Conservation (phyloP, 2,329 filamentous ascomycete genomes). For the Pseudogymnoascus sp. region DNA sequence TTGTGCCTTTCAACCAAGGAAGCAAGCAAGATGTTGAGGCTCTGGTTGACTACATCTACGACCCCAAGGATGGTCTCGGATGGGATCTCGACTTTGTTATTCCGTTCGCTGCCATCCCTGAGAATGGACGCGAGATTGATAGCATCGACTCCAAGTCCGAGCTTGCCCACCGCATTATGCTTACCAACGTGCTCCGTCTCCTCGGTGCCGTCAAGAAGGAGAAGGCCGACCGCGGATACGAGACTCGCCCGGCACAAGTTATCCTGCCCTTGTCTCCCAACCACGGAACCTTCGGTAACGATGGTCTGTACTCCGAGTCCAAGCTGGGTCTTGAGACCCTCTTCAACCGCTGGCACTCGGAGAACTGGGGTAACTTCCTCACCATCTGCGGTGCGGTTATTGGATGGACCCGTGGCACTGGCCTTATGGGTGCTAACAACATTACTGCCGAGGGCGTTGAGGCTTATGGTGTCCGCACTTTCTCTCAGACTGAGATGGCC, state of each 20-base stretch:
- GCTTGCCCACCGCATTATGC: constrained; percentile 96
- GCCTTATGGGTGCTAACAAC: constrained; percentile 97
- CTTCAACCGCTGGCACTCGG: constrained; percentile 97
- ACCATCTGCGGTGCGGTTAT: constrained; percentile 98
- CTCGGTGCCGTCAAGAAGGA: constrained; percentile 85
- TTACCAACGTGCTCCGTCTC: constrained; percentile 91
- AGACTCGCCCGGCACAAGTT: constrained; percentile 93
- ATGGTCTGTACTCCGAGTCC: constrained; percentile 96
- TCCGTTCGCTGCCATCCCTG: constrained; percentile 93
- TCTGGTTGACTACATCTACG: constrained; percentile 92
- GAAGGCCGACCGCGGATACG: constrained; percentile 79
- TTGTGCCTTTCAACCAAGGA: constrained; percentile 97
- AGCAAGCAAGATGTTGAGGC: constrained; percentile 97
- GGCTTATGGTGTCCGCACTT: constrained; percentile 92
- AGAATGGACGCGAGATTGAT: constrained; percentile 96
- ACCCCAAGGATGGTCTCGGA: constrained; percentile 88
- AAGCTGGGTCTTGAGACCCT: constrained; percentile 95
- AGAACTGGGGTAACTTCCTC: constrained; percentile 95
- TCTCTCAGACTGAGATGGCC: constrained; percentile 99
- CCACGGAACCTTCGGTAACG: constrained; percentile 96
- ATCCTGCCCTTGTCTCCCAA: constrained; percentile 94
- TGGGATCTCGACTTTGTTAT: constrained; percentile 97
- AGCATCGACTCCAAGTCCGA: constrained; percentile 95
- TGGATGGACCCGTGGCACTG: constrained; percentile 96
- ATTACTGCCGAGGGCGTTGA: constrained; percentile 95